These are phyloP conservation scores for Cryptomeria japonica DNA, from an alignment of 75 land plant species.

Conservation along the genomic window DNA sequence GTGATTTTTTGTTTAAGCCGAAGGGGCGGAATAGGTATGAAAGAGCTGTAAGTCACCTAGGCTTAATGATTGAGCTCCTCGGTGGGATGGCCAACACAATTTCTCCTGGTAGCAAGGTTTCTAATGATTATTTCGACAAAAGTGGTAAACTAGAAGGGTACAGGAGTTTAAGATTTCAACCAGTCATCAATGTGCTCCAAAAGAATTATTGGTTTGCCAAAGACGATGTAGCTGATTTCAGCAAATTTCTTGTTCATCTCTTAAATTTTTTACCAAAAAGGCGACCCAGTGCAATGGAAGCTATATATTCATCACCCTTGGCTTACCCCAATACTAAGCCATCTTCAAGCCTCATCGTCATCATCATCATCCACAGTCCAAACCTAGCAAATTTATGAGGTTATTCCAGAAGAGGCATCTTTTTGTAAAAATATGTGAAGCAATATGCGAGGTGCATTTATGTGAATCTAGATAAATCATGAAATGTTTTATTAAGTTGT, in stretches of 20 bases:
- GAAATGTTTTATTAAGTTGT: too few relatives aligned
- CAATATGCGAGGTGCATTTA: too few relatives aligned
- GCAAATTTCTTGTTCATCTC: constrained; percentile 70
- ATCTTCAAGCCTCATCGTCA: neutral
- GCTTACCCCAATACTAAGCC: constrained; percentile 44
- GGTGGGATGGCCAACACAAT: constrained; percentile 79
- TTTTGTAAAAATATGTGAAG: too few relatives aligned
- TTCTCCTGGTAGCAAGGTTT: constrained; percentile 65
- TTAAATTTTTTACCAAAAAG: constrained; percentile 74
- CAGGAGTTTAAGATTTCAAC: constrained; percentile 54
- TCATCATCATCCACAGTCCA: too few relatives aligned
- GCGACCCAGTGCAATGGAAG: constrained; percentile 64
- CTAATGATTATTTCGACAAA: constrained; percentile 67
- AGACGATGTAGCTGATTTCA: constrained; percentile 67
- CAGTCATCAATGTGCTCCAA: constrained; percentile 57
- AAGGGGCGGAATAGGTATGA: constrained; percentile 18
- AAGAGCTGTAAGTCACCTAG: constrained; percentile 62
- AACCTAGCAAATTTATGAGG: too few relatives aligned
- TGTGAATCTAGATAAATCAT: too few relatives aligned
- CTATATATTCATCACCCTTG: constrained; percentile 74
- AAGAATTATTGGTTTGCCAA: constrained; percentile 67
- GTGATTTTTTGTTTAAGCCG: constrained; percentile 56
- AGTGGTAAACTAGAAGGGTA: constrained; percentile 75
- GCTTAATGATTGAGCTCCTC: constrained; percentile 81
- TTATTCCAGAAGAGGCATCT: neutral